Conservation (phyloP, 1,139 yeast genomes). For the Geotrichum aggregatum region DNA sequence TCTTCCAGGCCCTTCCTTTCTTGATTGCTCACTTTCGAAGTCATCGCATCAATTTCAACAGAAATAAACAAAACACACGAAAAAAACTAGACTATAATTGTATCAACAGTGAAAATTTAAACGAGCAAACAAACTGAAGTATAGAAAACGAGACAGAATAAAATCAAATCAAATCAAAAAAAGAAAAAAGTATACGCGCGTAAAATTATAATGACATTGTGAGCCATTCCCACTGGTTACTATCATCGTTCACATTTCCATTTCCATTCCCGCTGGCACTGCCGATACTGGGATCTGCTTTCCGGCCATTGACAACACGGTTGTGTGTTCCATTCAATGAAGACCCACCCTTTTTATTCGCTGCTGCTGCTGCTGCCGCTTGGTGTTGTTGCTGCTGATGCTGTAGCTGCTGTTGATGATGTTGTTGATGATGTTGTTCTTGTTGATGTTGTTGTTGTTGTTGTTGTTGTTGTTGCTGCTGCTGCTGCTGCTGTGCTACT, state of each 20-base stretch:
- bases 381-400: slow-evolving; percentile 8
- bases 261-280: background rate
- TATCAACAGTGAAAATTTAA: too few species aligned
- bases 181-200: background rate
- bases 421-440: slow-evolving; percentile 16
- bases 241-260: slow-evolving; percentile 21
- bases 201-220: slow-evolving; percentile 36
- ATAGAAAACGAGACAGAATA: background rate
- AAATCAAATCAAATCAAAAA: too few species aligned
- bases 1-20: too few species aligned
- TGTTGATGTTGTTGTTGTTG: slow-evolving; percentile 2
- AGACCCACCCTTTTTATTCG: slow-evolving; percentile 14
- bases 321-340: too few species aligned
- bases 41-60: too few species aligned
- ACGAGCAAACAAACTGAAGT: too few species aligned
- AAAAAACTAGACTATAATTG: too few species aligned
- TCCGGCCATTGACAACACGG: too few species aligned
- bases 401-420: too few species aligned
- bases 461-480: slow-evolving; percentile 17
- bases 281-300: slow-evolving; percentile 6
- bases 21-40: too few species aligned
- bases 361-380: too few species aligned
- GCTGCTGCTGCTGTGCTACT: slow-evolving; percentile 11
- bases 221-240: slow-evolving; percentile 38
- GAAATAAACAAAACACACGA: too few species aligned